Conservation (phyloP, 257 asterid species). For the Vinca minor region DNA sequence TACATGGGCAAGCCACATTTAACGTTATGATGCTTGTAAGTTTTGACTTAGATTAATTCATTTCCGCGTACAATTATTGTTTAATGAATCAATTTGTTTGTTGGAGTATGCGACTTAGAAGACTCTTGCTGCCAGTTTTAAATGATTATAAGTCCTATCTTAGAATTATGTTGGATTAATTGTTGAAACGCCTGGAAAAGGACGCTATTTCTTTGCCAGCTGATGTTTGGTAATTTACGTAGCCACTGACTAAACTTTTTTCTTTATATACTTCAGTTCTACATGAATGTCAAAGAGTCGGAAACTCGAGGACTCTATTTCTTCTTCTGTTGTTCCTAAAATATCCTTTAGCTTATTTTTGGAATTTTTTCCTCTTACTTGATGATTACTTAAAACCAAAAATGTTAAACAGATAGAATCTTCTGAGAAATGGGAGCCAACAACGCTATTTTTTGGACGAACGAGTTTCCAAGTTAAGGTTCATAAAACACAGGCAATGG, state of each 20-base stretch:
- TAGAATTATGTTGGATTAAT: background rate
- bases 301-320: too few species aligned
- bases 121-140: background rate
- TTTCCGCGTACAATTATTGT: background rate
- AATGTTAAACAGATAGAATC: slow-evolving; percentile 51
- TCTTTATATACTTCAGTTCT: background rate
- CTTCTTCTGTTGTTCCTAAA: too few species aligned
- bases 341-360: background rate
- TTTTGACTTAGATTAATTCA: slow-evolving; percentile 11
- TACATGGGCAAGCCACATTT: slow-evolving; percentile 69
- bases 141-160: background rate
- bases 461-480: slow-evolving; percentile 77
- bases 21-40: slow-evolving; percentile 66
- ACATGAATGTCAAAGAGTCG: too few species aligned
- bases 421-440: slow-evolving; percentile 81
- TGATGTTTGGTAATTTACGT: background rate
- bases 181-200: background rate
- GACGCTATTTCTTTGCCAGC: background rate
- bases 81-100: background rate
- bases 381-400: background rate
- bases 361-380: background rate
- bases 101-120: slow-evolving; percentile 3
- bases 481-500: slow-evolving; percentile 49
- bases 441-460: slow-evolving; percentile 52
- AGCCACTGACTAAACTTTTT: background rate